Percentiles rank a stretch among this genome's conserved stretches.
These are phyloP conservation scores for Rhodotorula graminis DNA, from an alignment of 768 basidiomycete genomes.

Conservation along the genomic window DNA sequence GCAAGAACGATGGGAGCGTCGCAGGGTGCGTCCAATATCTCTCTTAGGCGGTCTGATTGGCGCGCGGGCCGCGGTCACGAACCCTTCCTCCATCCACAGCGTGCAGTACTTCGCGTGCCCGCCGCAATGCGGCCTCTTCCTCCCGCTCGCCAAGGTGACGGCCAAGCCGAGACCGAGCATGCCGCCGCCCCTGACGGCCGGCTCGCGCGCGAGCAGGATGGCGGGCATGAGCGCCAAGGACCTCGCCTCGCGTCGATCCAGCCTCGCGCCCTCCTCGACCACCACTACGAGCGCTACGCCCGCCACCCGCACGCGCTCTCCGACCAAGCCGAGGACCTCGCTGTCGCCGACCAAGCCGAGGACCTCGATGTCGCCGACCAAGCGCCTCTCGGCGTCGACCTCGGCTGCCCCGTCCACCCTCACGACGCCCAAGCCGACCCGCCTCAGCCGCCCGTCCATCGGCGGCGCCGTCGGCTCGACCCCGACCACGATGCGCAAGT, in stretches of 20 bases:
- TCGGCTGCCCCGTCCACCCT: not conserved
- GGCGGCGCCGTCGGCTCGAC: slow-evolving; percentile 17
- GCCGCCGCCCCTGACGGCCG: slow-evolving; percentile 60
- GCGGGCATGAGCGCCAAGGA: slow-evolving; percentile 78
- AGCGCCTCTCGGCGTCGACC: slow-evolving; percentile 1
- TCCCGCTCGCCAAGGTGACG: slow-evolving; percentile 74
- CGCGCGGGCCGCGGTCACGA: not conserved
- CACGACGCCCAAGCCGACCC: slow-evolving; percentile 24
- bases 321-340: slow-evolving; percentile 14
- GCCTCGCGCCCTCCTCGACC: not conserved
- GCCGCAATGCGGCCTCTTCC: slow-evolving; percentile 83
- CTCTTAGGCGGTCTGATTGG: not conserved
- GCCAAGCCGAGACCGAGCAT: slow-evolving; percentile 58
- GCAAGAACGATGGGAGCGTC: slow-evolving; percentile 91
- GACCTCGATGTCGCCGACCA: slow-evolving; percentile 12
- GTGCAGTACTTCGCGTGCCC: slow-evolving; percentile 80
- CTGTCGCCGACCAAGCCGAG: slow-evolving; percentile 24
- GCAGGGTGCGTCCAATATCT: slow-evolving; percentile 62
- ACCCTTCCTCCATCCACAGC: slow-evolving; percentile 48
- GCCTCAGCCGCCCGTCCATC: slow-evolving; percentile 23
- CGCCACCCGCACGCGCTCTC: not conserved
- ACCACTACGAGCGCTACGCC: not conserved
- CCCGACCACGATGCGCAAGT: slow-evolving; percentile 23
- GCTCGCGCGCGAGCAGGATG: slow-evolving; percentile 79
- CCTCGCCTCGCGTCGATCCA: slow-evolving; percentile 51